Conservation (phyloP, 2,329 filamentous ascomycete species). For the Aspergillus pseudoglaucus region DNA sequence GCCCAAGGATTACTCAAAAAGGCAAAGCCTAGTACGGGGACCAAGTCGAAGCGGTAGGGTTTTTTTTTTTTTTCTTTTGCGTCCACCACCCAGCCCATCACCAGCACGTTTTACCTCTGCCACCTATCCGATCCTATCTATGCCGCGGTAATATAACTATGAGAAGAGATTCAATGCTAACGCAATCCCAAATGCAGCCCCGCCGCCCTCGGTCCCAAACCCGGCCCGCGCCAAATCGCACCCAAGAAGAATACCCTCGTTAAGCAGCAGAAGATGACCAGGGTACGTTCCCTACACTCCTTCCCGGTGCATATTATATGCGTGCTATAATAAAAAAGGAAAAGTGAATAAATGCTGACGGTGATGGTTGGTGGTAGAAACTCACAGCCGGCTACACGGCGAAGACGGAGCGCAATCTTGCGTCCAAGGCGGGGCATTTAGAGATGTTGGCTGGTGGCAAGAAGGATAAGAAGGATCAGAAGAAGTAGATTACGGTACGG, state of each 20-base stretch:
- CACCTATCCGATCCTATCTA: neutral
- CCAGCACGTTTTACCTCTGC: neutral
- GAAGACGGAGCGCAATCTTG: conserved; percentile 62
- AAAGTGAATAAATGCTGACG: neutral
- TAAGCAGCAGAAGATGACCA: conserved; percentile 56
- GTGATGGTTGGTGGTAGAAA: conserved; percentile 40
- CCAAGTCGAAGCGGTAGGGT: conserved; percentile 35
- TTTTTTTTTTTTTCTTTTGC: too few relatives aligned
- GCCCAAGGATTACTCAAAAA: conserved; percentile 47
- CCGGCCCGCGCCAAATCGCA: conserved; percentile 57
- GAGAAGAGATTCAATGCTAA: conserved; percentile 2
- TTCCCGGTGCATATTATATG: neutral
- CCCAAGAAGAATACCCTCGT: conserved; percentile 59
- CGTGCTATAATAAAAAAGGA: neutral
- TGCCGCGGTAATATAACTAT: neutral
- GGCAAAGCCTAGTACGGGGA: conserved; percentile 23
- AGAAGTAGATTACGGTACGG: conserved; percentile 12
- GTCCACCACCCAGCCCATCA: neutral
- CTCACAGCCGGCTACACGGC: conserved; percentile 55
- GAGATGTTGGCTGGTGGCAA: conserved; percentile 63
- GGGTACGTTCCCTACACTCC: conserved; percentile 35
- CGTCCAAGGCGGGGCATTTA: conserved; percentile 62
- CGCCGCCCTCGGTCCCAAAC: conserved; percentile 44
- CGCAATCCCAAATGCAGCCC: conserved; percentile 8
- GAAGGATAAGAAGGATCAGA: conserved; percentile 46